phyloP scores from a whole-genome alignment of 495 filamentous ascomycete genomes.

The Tuber borchii region DNA sequence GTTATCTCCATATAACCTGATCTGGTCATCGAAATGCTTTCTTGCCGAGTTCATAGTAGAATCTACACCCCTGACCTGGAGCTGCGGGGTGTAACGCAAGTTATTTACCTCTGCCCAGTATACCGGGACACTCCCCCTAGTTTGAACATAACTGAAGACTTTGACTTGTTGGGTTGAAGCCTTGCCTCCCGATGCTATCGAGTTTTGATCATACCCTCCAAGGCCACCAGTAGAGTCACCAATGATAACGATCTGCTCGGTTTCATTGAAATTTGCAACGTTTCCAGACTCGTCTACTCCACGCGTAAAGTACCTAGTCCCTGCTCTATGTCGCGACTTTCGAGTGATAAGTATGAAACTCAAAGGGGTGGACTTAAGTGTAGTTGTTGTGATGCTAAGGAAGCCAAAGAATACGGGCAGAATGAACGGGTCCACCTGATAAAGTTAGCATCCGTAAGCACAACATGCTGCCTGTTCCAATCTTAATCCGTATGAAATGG shows the following conservation, averaged over 20 bases:
- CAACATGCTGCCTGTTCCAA: not conserved
- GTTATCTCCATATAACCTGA: slow-evolving; percentile 87
- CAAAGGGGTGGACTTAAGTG: slow-evolving; percentile 72
- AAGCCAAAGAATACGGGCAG: slow-evolving; percentile 92
- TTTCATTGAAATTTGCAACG: slow-evolving; percentile 97
- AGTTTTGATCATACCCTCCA: slow-evolving; percentile 54
- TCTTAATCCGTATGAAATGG: not conserved
- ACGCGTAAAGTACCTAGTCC: slow-evolving; percentile 89
- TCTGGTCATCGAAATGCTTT: slow-evolving; percentile 88
- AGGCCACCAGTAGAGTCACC: slow-evolving; percentile 69
- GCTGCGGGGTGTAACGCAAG: slow-evolving; percentile 79
- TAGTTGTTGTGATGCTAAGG: slow-evolving; percentile 75
- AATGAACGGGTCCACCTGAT: slow-evolving; percentile 82
- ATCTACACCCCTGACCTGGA: slow-evolving; percentile 81
- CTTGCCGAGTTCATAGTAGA: slow-evolving; percentile 71
- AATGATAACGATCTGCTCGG: slow-evolving; percentile 81
- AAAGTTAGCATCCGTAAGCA: slow-evolving; percentile 29
- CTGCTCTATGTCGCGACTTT: slow-evolving; percentile 75
- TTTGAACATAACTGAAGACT: slow-evolving; percentile 90
- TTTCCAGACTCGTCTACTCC: slow-evolving; percentile 89
- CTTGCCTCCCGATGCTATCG: slow-evolving; percentile 17
- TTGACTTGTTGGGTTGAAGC: slow-evolving; percentile 50
- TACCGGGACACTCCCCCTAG: slow-evolving; percentile 87
- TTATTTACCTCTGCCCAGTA: slow-evolving; percentile 95
- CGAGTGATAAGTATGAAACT: slow-evolving; percentile 84